These are phyloP conservation scores for Alternaria sp. DNA, from an alignment of 2,329 filamentous ascomycete genomes.

Conservation along the genomic window DNA sequence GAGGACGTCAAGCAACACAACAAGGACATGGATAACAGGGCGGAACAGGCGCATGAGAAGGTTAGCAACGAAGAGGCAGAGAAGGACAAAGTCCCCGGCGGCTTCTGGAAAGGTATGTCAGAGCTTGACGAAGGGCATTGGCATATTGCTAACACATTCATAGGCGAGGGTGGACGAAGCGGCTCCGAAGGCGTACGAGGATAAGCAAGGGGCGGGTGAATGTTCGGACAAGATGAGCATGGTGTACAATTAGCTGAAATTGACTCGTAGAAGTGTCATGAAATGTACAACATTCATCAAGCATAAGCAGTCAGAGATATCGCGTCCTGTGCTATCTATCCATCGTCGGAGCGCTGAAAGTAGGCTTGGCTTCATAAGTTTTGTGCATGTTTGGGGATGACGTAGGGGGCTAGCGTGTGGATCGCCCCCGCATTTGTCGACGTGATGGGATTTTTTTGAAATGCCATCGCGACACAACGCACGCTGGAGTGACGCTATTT, in stretches of 20 bases:
- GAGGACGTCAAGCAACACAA: constrained; percentile 54
- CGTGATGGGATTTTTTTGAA: constrained; percentile 35
- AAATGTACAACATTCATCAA: background rate
- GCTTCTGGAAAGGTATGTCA: constrained; percentile 50
- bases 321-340: background rate
- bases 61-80: constrained; percentile 44
- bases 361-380: constrained; percentile 16
- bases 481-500: background rate
- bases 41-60: constrained; percentile 51
- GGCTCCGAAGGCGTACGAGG: constrained; percentile 14
- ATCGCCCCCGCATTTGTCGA: constrained; percentile 6
- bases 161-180: constrained; percentile 38
- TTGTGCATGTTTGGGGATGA: constrained; percentile 23
- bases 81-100: constrained; percentile 50
- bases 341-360: background rate
- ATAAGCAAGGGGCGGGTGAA: background rate
- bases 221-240: background rate
- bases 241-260: constrained; percentile 8
- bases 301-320: background rate
- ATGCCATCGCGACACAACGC: constrained; percentile 30
- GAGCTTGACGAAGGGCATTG: background rate
- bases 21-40: constrained; percentile 51
- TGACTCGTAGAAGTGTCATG: background rate
- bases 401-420: constrained; percentile 14
- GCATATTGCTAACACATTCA: constrained; percentile 12